Evolutionary conservation across 2,329 filamentous ascomycete species (phyloP).

Genomic region (Neurospora sp.): DNA sequence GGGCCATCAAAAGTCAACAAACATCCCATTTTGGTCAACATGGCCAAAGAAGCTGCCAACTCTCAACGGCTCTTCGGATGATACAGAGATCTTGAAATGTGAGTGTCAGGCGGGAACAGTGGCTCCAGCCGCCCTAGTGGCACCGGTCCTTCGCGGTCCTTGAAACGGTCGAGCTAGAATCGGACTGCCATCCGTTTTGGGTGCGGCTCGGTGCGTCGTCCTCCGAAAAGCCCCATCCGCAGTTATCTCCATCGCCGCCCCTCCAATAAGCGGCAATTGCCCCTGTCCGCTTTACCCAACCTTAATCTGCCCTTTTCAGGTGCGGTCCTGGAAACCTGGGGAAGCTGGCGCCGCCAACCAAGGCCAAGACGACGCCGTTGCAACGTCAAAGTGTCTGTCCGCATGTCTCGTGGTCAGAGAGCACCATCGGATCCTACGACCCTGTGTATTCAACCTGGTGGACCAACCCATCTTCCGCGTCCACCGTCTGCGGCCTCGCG

Average conservation of each 20-base stretch:
- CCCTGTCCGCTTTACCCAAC: conserved; percentile 12
- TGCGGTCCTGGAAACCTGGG: not conserved
- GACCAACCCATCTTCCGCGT: not conserved
- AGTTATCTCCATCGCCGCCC: not conserved
- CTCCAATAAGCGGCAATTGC: conserved; percentile 17
- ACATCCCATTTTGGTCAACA: not conserved
- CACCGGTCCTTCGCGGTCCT: not conserved
- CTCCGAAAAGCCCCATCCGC: not conserved
- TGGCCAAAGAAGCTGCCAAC: not conserved
- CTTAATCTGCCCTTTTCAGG: conserved; percentile 13
- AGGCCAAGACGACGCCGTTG: conserved; percentile 7
- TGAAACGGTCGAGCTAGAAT: not conserved
- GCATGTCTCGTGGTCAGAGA: conserved; percentile 3
- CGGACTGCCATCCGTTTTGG: not conserved
- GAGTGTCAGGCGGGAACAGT: not conserved
- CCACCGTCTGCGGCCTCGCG: not conserved
- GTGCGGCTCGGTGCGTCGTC: not conserved
- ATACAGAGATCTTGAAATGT: not conserved
- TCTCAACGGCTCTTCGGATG: not conserved
- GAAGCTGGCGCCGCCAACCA: not conserved
- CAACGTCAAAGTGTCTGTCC: conserved; percentile 8
- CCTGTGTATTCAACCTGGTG: not conserved
- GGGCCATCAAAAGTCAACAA: not conserved
- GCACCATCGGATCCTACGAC: too few species aligned
- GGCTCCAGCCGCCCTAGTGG: not conserved